A percentile compares a stretch with the other conserved stretches of the same genome.
Conservation (phyloP, 495 filamentous ascomycete species). For the Aspergillus homomorphus region DNA sequence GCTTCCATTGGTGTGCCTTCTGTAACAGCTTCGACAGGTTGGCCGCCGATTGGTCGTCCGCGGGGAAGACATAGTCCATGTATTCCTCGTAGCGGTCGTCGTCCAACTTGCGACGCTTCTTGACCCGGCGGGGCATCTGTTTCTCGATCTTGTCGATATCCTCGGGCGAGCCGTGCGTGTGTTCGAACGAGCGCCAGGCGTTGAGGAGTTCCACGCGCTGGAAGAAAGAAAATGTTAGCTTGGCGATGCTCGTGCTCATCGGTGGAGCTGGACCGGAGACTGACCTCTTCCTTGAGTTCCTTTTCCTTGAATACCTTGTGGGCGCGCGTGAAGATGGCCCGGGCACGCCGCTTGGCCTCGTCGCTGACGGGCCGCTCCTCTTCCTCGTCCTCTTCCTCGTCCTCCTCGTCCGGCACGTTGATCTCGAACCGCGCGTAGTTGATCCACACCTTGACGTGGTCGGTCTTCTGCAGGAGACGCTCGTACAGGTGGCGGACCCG, state of each 20-base stretch:
- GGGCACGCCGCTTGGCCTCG: constrained; percentile 74
- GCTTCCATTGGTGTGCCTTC: constrained; percentile 88
- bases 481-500: constrained; percentile 82
- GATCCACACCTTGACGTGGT: constrained; percentile 99
- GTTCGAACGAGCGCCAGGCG: constrained; percentile 89
- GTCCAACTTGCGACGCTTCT: constrained; percentile 90
- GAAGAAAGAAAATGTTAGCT: constrained; percentile 28
- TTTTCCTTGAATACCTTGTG: constrained; percentile 87
- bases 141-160: constrained; percentile 82
- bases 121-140: constrained; percentile 90
- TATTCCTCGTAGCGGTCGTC: constrained; percentile 98
- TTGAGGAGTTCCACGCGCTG: constrained; percentile 82
- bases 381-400: constrained; percentile 56
- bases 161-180: constrained; percentile 70
- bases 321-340: constrained; percentile 81
- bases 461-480: constrained; percentile 84
- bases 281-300: constrained; percentile 86
- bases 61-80: constrained; percentile 95
- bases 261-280: constrained; percentile 3
- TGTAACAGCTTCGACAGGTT: constrained; percentile 80
- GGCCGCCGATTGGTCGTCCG: constrained; percentile 84
- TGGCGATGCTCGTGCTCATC: not conserved
- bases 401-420: constrained; percentile 71
- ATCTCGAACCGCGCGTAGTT: constrained; percentile 96
- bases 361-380: constrained; percentile 73